Evolutionary conservation across 768 basidiomycete species (phyloP), one percentile per base, ranked within the genome.

Genomic region (Mycena polygramma): DNA sequence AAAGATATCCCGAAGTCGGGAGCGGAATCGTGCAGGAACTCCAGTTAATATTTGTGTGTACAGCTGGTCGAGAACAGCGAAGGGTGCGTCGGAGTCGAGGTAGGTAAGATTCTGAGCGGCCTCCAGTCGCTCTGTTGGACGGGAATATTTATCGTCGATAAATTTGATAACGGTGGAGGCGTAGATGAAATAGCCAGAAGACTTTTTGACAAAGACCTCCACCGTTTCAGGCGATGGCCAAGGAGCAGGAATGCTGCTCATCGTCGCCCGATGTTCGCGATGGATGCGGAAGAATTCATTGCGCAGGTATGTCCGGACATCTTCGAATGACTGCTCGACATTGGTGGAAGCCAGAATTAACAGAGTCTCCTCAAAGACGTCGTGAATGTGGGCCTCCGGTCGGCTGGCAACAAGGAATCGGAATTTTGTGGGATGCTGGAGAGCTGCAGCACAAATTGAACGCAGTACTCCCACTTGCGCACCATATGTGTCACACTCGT

Each of bases 181-280:
- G 41, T 64, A 54, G 41, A 64, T 64, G 63, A 63, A 63, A 20
- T 63, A 63, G 7, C 63, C 63, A 8, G 63, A 64, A 10, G 63
- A 64, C 37, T 64, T 64, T 11, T 9, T 6, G 5, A 51, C 63
- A 19, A 57, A n/a, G n/a, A n/a, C n/a, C n/a, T n/a, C n/a, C n/a
- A n/a, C n/a, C n/a, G n/a, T n/a, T n/a, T n/a, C n/a, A n/a, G n/a
- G n/a, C n/a, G n/a, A 45, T 1, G 63, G 53, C 63, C 63, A 64
- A 1, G 63, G 63, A 1, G 24, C 17, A 14, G 48, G 49, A 52
- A 53, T 53, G 19, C 7, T 7, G 2, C 7, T 19, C 45, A 46
- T 46, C 2, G 45, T 46, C 14, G 2, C 30, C 30, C 30, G 45
- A 19, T 46, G 45, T 20, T 46, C 45, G 7, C 19, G 13, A 46